Base-by-base conservation (phyloP, 768 basidiomycete genomes). In the Suillus tomentosus region DNA sequence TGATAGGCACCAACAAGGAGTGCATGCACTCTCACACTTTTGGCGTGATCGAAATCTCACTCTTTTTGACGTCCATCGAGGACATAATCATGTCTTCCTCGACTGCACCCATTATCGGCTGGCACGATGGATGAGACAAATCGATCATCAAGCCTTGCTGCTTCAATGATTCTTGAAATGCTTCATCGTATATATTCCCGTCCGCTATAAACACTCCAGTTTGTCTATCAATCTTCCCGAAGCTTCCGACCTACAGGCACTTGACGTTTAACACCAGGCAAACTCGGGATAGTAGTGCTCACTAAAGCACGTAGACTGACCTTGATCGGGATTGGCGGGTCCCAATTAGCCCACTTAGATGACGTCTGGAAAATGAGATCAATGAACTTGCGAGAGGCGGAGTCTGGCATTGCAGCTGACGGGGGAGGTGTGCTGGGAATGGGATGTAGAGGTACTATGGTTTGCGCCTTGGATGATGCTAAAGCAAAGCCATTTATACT, bases 341-440 rank as follows among this genome's bases (percentile, higher is more conserved):
- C 76, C 77, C 75, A 79, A 65, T 73, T 78, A 50, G 69, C 77
- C 77, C 76, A 79, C 64, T 78, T 79, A 5, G 77, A 74, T 31
- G 76, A 73, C 5, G 55, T 65, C 0, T 63, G 42, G 0, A 36
- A 69, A 58, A 79, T 75, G 19, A 79, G 72, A 48, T 79, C 79
- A 55, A 72, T 64, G 66, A 72, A 79, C 56, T 79, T 79, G 59
- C 77, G 51, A 53, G 68, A 5, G 72, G 51, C 51, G 19, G 31
- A 19, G 17, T 53, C 51, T 34, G 31, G 27, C 31, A 53, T 53
- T 53, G 31, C 27, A 9, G 15, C 27, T 53, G 27, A 11, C 9
- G 17, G 17, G 31, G 17, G 11, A 19, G 51, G 9, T 19, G 27
- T 17, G 24, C 2, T 51, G 22, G 14, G 8, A 27, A 8, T 51